Base-by-base conservation (phyloP, 306 rosid species). In the Casuarina equisetifolia region DNA sequence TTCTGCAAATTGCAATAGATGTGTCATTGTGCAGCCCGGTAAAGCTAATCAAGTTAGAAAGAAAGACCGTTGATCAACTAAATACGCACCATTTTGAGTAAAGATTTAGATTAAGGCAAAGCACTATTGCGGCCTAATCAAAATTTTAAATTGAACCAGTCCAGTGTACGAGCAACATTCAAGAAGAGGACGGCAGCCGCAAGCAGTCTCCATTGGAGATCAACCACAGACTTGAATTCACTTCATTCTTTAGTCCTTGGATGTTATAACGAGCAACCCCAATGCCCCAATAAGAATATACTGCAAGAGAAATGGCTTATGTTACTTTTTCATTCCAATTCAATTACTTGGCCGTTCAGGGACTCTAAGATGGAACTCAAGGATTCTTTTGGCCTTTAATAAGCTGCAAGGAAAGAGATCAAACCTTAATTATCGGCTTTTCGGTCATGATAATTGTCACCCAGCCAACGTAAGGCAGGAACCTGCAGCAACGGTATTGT, bases 371-470 rank as follows among this genome's bases (percentile, higher is more conserved):
- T 67, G 3, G 43, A 40, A 42, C 71, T 67, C 71, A 64, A 6
- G 8, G 35, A 42, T 17, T 13, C 35, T 25, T 25, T 25, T 25
- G 32, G 32, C 32, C 32, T 25, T 25, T 25, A 57, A 57, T 20
- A 57, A 58, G 16, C 9, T 25, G 1, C 25, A n/a, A 7, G 6
- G 64, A 35, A 8, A 74, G 43, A 53, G 11, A 69, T 68, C 90
- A 64, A 69, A 94, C 98, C 98, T 94, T 94, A 74, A 94, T 90
- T 62, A 94, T 90, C 44, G 98, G 97, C 82, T 89, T 92, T 72
- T 94, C 98, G 1, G 98, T 94, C 98, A 94, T 92, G 76, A 94
- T 87, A 75, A 94, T 92, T 7, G 98, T 94, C 67, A 90, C 97
- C 98, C 98, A 92, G 62, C 98, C 97, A 48, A 92, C 98, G 62